Conservation (phyloP, 352 stramenopile species). For the Elongisporangium prolatum region DNA sequence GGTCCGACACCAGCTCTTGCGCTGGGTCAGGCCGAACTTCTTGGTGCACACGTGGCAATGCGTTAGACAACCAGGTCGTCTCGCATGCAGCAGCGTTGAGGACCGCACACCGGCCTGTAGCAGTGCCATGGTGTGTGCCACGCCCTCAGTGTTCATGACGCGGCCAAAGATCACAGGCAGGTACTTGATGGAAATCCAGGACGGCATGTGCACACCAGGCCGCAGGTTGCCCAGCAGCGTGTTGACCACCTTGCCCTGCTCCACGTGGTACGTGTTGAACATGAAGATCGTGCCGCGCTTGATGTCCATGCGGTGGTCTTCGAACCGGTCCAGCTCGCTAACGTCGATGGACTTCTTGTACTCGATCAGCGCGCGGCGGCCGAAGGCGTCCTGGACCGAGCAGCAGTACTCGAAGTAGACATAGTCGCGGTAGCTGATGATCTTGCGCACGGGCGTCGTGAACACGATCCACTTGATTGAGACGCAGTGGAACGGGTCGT, state of each 20-base stretch:
- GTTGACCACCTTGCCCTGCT: not conserved
- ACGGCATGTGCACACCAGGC: not conserved
- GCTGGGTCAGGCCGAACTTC: not conserved
- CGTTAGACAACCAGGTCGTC: not conserved
- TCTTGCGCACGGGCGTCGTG: not conserved
- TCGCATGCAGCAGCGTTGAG: not conserved
- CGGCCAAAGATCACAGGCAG: not conserved
- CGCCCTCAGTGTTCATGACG: not conserved
- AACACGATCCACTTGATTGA: conserved; percentile 25
- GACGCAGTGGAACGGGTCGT: conserved; percentile 30
- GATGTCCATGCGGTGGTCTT: not conserved
- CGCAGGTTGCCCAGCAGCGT: not conserved
- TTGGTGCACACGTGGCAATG: not conserved
- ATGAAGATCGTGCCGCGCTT: not conserved
- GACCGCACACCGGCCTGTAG: not conserved
- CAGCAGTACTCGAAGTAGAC: conserved; percentile 21
- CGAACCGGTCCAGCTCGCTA: not conserved
- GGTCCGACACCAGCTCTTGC: not conserved
- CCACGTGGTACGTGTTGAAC: not conserved
- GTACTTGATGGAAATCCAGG: not conserved
- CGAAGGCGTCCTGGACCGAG: not conserved
- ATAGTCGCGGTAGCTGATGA: conserved; percentile 17
- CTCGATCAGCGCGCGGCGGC: not conserved
- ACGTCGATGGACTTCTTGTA: not conserved
- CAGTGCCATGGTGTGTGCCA: not conserved